Evolutionary conservation across 805 yeast genomes (phyloP).

Genomic region (Martiniozyma abietophila): DNA sequence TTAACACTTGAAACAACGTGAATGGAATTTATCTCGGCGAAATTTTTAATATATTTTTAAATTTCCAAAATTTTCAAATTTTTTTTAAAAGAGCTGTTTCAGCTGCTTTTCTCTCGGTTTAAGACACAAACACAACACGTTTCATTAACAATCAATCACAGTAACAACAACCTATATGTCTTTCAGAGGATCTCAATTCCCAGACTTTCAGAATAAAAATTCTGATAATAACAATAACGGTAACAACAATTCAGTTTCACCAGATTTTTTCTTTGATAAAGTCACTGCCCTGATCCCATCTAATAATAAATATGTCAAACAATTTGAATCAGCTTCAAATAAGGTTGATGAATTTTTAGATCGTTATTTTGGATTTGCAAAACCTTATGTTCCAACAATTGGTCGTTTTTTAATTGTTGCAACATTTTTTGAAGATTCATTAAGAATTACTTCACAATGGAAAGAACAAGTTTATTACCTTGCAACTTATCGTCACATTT

Average conservation of each 20-base stretch:
- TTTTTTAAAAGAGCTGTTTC: too few species aligned
- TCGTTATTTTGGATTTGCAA: constrained; percentile 40
- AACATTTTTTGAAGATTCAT: constrained; percentile 84
- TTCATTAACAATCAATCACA: too few species aligned
- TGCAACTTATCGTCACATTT: constrained; percentile 68
- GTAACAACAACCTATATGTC: too few species aligned
- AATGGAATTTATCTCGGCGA: too few species aligned
- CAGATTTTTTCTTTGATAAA: constrained; percentile 15
- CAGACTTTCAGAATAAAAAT: constrained; percentile 9
- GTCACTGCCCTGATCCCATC: constrained; percentile 25
- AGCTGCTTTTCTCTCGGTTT: too few species aligned
- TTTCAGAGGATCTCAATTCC: constrained; percentile 27
- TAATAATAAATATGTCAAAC: constrained; percentile 23
- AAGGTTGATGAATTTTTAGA: constrained; percentile 47
- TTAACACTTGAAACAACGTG: too few species aligned
- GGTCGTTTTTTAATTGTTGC: constrained; percentile 90
- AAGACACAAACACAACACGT: too few species aligned
- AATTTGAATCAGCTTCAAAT: constrained; percentile 43
- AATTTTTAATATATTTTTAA: too few species aligned
- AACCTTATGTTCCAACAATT: constrained; percentile 75
- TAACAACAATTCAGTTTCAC: constrained; percentile 5
- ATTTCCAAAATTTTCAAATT: too few species aligned
- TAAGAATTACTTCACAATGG: constrained; percentile 84
- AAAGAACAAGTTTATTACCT: constrained; percentile 79
- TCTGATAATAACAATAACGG: constrained; percentile 3